A percentile compares a stretch with the other conserved stretches of the same genome.
phyloP scores from a whole-genome alignment of 768 basidiomycete genomes.

The Boletus reticuloceps region DNA sequence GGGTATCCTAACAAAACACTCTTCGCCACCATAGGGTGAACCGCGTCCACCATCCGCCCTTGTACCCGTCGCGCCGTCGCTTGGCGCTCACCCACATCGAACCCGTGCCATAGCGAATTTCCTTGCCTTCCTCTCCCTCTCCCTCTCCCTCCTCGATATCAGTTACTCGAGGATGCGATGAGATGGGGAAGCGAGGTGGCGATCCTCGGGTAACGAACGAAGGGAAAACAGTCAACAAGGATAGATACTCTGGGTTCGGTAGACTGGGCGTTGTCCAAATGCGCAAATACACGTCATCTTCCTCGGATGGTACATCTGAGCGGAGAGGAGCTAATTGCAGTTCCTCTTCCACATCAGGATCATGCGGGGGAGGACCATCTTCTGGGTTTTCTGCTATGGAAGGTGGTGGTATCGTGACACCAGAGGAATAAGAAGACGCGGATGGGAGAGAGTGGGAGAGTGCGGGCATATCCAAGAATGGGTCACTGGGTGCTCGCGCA shows the following conservation, averaged over 20 bases:
- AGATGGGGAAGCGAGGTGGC: slow-evolving; percentile 67
- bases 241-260: slow-evolving; percentile 67
- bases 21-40: slow-evolving; percentile 78
- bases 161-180: slow-evolving; percentile 35
- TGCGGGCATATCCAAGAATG: slow-evolving; percentile 71
- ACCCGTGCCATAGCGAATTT: slow-evolving; percentile 78
- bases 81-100: slow-evolving; percentile 73
- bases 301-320: slow-evolving; percentile 33
- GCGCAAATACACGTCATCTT: slow-evolving; percentile 56
- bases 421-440: slow-evolving; percentile 48
- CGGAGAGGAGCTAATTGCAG: slow-evolving; percentile 32
- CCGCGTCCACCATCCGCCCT: slow-evolving; percentile 77
- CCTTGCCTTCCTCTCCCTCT: slow-evolving; percentile 49
- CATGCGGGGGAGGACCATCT: slow-evolving; percentile 38
- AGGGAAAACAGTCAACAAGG: slow-evolving; percentile 73
- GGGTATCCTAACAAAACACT: slow-evolving; percentile 62
- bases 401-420: slow-evolving; percentile 31
- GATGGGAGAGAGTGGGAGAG: slow-evolving; percentile 55
- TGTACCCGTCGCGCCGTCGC: slow-evolving; percentile 60
- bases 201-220: slow-evolving; percentile 66
- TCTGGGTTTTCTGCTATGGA: slow-evolving; percentile 37
- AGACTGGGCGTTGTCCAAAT: slow-evolving; percentile 84
- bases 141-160: slow-evolving; percentile 75
- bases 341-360: slow-evolving; percentile 34
- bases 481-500: slow-evolving; percentile 72